Evolutionary conservation across 2,329 filamentous ascomycete genomes (phyloP), one percentile per base, ranked within the genome.

Genomic region (Verticillium zaregamsianum): DNA sequence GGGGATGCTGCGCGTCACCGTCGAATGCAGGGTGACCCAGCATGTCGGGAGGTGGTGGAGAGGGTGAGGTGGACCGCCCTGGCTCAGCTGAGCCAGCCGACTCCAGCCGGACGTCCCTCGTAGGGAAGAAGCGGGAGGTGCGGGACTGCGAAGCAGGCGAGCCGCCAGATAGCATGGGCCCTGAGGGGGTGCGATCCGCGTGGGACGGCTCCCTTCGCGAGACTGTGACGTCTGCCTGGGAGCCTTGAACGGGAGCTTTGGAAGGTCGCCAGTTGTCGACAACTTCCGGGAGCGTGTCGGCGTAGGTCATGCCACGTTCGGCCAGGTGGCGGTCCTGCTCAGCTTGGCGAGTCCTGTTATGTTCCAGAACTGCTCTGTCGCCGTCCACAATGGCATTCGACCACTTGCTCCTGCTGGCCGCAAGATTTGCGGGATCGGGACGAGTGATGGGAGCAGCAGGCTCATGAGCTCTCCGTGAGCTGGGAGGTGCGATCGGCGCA

Each of bases 11-110:
- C 1, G 77, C 79, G 68, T 91, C 85, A 33, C 90, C 88, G 66
- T 88, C 86, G 66, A 90, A 91, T 2, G 84, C 90, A 6, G 90
- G 90, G 68, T 93, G 90, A 11, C 83, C 87, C 64, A 85, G 82
- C 74, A 86, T 86, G 23, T 86, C 87, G 1, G 89, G 89, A 56
- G 91, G 90, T 3, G 90, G 90, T 0, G 90, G 90, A 3, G 88
- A 89, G 17, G 90, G 86, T 6, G 87, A 89, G 23, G 77, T 78
- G 5, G 80, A 76, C 49, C 82, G 77, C 4, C 74, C 70, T n/a
- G 76, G 73, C 55, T 79, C 79, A 28, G 68, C 68, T 58, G 68
- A 62, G 20, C 70, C 67, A 57, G 68, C 62, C 23, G 77, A 73
- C 28, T 82, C 80, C 11, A 73, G 68, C 15, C 80, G 81, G 37